Percentiles rank a stretch among this genome's conserved stretches.
phyloP scores from a whole-genome alignment of 257 asterid species.

The Scutellaria barbata region DNA sequence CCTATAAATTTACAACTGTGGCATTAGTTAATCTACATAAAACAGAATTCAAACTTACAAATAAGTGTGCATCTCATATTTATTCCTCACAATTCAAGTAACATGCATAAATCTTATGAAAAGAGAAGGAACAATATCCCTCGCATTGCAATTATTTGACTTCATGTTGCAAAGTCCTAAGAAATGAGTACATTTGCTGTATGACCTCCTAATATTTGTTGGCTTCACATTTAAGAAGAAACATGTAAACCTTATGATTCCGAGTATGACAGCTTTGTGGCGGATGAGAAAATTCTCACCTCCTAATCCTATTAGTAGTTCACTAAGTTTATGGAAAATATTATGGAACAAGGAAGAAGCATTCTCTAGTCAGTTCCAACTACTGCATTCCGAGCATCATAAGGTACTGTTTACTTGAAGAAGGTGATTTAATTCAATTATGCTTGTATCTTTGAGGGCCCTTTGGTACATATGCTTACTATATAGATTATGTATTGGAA shows the following conservation, averaged over 20 bases:
- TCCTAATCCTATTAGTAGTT: not conserved
- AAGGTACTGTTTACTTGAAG: not conserved
- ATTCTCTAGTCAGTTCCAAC: slow-evolving; percentile 19
- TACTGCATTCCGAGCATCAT: not conserved
- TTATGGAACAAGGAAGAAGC: slow-evolving; percentile 1
- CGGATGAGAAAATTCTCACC: slow-evolving; percentile 5
- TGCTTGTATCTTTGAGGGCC: slow-evolving; percentile 7
- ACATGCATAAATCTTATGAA: not conserved
- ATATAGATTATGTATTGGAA: not conserved
- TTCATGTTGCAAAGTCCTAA: not conserved
- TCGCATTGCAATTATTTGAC: slow-evolving; percentile 1
- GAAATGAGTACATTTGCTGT: not conserved
- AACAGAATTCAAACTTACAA: slow-evolving; percentile 15
- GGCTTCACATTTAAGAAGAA: slow-evolving; percentile 8
- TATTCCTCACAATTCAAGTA: slow-evolving; percentile 25
- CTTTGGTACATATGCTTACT: not conserved
- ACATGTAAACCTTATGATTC: not conserved
- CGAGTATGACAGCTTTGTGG: not conserved
- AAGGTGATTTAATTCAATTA: slow-evolving; percentile 2
- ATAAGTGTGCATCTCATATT: slow-evolving; percentile 9
- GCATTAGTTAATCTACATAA: slow-evolving; percentile 25
- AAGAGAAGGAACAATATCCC: slow-evolving; percentile 18
- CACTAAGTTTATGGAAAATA: slow-evolving; percentile 14
- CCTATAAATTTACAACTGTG: slow-evolving; percentile 46
- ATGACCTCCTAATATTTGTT: not conserved